Percentiles rank a stretch among this genome's conserved stretches.
Evolutionary conservation across 1,284 basidiomycete species (phyloP).

Genomic region (Puccinia coronata): DNA sequence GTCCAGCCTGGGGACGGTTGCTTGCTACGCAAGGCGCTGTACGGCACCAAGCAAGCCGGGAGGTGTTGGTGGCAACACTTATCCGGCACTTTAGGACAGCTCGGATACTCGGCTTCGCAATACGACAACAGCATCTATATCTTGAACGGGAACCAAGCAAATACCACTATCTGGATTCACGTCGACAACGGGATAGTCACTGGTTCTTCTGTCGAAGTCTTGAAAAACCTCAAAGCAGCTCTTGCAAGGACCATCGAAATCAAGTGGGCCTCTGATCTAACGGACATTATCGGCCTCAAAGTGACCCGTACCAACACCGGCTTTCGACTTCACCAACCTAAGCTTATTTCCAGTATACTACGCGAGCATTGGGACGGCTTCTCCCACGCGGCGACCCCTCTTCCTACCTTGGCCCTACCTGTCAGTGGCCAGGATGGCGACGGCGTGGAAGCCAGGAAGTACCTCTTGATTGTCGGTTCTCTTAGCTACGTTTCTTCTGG

Average conservation of each 20-base stretch:
- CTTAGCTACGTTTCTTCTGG: background rate
- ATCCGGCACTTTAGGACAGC: no score
- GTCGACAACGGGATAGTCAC: constrained; percentile 1
- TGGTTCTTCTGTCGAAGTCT: background rate
- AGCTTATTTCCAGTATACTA: background rate
- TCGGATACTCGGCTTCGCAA: no score
- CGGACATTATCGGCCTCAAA: background rate
- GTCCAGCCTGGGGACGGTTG: no score
- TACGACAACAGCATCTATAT: background rate
- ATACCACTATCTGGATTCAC: constrained; percentile 1
- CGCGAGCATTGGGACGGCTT: background rate
- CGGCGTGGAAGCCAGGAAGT: background rate
- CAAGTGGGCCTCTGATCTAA: background rate
- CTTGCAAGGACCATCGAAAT: background rate
- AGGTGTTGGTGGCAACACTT: no score
- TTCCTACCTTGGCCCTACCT: background rate
- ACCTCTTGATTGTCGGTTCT: background rate
- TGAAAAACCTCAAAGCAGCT: background rate
- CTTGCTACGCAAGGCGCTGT: no score
- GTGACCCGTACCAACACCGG: background rate
- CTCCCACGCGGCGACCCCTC: background rate
- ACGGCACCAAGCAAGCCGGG: no score
- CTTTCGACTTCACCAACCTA: background rate
- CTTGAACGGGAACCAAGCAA: background rate
- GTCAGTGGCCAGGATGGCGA: background rate